Evolutionary conservation across 1,284 basidiomycete species (phyloP).

Genomic region (Moesziomyces sp.): DNA sequence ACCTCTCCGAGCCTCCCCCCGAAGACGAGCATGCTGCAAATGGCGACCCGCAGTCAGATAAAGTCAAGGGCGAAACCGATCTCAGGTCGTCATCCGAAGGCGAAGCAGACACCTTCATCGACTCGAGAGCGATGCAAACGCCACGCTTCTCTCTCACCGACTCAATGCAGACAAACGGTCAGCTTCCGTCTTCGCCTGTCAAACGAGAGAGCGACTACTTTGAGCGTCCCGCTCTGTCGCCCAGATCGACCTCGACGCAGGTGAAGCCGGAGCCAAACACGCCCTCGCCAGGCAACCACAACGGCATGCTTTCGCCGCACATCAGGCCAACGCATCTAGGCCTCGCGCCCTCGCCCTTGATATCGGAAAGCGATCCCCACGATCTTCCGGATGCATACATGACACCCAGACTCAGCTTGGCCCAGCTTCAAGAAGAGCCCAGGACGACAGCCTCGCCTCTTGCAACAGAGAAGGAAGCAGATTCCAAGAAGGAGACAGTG

Average conservation of each 20-base stretch:
- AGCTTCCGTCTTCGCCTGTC: background rate
- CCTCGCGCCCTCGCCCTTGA: conserved; percentile 19
- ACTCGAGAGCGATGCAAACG: conserved; percentile 1
- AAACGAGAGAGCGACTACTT: conserved; percentile 4
- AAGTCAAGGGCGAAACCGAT: conserved; percentile 8
- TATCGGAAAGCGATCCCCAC: conserved; percentile 10
- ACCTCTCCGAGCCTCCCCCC: conserved; percentile 14
- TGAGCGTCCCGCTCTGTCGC: conserved; percentile 11
- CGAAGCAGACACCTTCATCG: background rate
- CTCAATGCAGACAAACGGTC: conserved; percentile 1
- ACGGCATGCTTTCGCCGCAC: background rate
- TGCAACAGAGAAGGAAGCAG: background rate
- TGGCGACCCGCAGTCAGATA: background rate
- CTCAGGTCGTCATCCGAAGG: background rate
- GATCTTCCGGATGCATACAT: conserved; percentile 24
- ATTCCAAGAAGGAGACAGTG: background rate
- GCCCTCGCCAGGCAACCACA: background rate
- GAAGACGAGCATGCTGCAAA: conserved; percentile 2
- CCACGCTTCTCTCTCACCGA: conserved; percentile 4
- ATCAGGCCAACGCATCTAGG: conserved; percentile 6
- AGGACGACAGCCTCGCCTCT: background rate
- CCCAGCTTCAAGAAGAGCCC: conserved; percentile 20
- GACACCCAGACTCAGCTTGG: conserved; percentile 22
- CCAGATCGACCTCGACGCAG: conserved; percentile 4
- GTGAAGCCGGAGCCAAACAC: background rate